phyloP scores from a whole-genome alignment of 306 rosid genomes.

The Trifolium pratense region DNA sequence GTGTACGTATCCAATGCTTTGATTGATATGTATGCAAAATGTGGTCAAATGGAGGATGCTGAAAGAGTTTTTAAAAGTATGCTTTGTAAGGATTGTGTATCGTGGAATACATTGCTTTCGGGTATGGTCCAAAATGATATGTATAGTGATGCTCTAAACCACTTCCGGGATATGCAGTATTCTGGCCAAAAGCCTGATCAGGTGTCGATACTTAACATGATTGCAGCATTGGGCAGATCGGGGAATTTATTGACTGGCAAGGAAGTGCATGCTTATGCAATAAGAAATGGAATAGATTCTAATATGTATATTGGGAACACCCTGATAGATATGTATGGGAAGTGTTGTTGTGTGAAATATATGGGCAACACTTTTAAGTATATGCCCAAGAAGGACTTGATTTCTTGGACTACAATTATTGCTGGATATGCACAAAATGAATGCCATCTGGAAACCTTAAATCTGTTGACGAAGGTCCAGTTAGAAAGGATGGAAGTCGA shows the following conservation, averaged over 20 bases:
- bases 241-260: constrained; percentile 59
- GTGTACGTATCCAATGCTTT: constrained; percentile 68
- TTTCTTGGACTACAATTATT: constrained; percentile 78
- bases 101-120: constrained; percentile 75
- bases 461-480: constrained; percentile 54
- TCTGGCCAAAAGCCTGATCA: constrained; percentile 58
- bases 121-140: constrained; percentile 68
- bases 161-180: constrained; percentile 57
- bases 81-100: constrained; percentile 60
- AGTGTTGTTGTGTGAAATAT: constrained; percentile 56
- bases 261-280: constrained; percentile 73
- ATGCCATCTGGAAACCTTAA: constrained; percentile 50
- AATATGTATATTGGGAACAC: constrained; percentile 69
- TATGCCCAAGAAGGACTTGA: constrained; percentile 55
- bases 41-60: constrained; percentile 58
- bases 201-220: constrained; percentile 61
- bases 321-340: constrained; percentile 72
- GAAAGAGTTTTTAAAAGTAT: constrained; percentile 49
- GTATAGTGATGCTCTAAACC: constrained; percentile 51
- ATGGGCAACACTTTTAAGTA: constrained; percentile 59
- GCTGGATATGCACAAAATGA: constrained; percentile 73
- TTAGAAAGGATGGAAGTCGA: constrained; percentile 52
- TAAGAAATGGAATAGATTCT: constrained; percentile 60
- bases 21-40: constrained; percentile 70
- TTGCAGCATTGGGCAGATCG: constrained; percentile 62